These are phyloP conservation scores for Telopea speciosissima DNA, from an alignment of 177 flowering plant genomes.

Conservation along the genomic window DNA sequence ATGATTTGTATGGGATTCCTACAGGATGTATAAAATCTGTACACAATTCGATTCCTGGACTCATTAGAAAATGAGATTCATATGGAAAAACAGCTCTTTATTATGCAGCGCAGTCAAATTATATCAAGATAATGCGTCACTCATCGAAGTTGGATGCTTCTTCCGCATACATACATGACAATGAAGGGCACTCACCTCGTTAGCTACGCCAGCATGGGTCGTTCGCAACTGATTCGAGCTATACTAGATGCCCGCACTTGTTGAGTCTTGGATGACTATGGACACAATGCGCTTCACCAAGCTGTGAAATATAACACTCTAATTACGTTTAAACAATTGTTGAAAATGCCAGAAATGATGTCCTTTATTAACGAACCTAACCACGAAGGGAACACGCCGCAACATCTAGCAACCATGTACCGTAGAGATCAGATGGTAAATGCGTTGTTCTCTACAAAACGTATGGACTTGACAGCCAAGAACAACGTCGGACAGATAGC, in stretches of 20 bases:
- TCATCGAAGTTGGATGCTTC: constrained; percentile 2
- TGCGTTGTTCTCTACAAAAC: too few species aligned
- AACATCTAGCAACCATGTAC: constrained; percentile 9
- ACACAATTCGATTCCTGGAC: background rate
- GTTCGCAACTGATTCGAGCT: background rate
- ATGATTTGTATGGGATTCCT: too few species aligned
- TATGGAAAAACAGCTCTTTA: background rate
- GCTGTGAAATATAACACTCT: background rate
- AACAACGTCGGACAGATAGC: too few species aligned
- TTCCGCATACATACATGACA: constrained; percentile 4
- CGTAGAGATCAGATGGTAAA: background rate
- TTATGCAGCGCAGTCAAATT: background rate
- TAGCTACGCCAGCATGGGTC: constrained; percentile 3
- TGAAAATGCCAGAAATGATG: background rate
- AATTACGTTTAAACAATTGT: background rate
- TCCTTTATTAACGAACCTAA: background rate
- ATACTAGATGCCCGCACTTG: constrained; percentile 6
- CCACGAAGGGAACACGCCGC: constrained; percentile 8
- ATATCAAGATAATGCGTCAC: background rate
- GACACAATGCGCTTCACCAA: constrained; percentile 6
- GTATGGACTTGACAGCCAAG: too few species aligned
- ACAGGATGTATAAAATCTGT: background rate
- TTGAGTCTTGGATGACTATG: background rate
- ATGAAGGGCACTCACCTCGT: background rate
- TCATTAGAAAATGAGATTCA: background rate